phyloP scores from a whole-genome alignment of 805 yeast genomes.

The Yarrowia sp. region DNA sequence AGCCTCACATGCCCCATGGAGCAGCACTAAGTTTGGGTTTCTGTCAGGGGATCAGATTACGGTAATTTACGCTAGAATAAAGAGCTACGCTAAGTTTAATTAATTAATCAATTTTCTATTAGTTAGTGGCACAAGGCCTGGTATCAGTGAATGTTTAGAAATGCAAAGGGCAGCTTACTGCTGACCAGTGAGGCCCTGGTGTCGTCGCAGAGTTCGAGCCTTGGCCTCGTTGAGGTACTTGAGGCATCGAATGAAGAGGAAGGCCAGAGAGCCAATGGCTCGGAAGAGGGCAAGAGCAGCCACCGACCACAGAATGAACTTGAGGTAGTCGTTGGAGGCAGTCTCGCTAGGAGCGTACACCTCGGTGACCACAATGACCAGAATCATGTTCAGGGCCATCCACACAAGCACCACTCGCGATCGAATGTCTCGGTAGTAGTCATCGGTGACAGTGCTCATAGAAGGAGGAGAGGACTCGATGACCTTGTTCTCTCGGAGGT shows the following conservation, averaged over 20 bases:
- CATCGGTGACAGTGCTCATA: slow-evolving; percentile 51
- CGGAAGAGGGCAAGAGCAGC: slow-evolving; percentile 80
- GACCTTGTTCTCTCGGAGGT: slow-evolving; percentile 67
- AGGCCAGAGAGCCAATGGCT: slow-evolving; percentile 76
- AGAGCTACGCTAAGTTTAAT: background rate
- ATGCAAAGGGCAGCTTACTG: slow-evolving; percentile 21
- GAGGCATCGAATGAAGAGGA: slow-evolving; percentile 48
- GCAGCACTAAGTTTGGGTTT: background rate
- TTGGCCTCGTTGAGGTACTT: slow-evolving; percentile 28
- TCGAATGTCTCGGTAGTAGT: slow-evolving; percentile 91
- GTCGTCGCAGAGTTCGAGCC: slow-evolving; percentile 13
- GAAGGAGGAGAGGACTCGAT: slow-evolving; percentile 48
- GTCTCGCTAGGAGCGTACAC: slow-evolving; percentile 68
- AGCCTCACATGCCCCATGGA: background rate
- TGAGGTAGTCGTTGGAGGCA: slow-evolving; percentile 68
- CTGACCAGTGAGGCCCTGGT: slow-evolving; percentile 22
- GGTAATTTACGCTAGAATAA: background rate
- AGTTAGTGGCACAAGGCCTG: slow-evolving; percentile 14
- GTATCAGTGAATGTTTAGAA: slow-evolving; percentile 25
- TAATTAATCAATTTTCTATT: background rate
- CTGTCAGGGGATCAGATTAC: background rate
- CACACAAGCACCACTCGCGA: slow-evolving; percentile 94
- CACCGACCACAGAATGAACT: slow-evolving; percentile 87
- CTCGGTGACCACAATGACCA: slow-evolving; percentile 85
- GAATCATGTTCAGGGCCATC: slow-evolving; percentile 77